These are phyloP conservation scores for Schizosaccharomyces octosporus DNA, from an alignment of 805 yeast species.

Conservation along the genomic window DNA sequence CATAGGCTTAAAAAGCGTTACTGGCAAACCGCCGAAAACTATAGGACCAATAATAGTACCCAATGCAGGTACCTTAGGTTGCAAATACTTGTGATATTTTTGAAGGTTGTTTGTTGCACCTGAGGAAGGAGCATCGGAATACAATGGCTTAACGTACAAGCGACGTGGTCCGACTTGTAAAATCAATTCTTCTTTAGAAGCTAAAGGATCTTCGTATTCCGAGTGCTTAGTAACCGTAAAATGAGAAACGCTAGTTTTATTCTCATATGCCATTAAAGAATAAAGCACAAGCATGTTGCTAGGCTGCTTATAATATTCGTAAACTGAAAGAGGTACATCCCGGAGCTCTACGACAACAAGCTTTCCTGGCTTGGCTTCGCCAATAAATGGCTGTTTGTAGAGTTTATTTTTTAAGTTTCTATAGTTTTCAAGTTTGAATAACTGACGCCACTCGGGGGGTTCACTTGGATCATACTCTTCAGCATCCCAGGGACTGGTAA, in stretches of 20 bases:
- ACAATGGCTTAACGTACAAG: conserved; percentile 55
- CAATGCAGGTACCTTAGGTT: conserved; percentile 44
- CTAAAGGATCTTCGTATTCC: conserved; percentile 62
- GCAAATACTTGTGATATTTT: conserved; percentile 62
- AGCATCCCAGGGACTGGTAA: conserved; percentile 64
- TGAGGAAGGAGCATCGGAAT: conserved; percentile 38
- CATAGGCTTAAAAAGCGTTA: conserved; percentile 45
- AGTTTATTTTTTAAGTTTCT: conserved; percentile 50
- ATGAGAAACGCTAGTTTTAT: conserved; percentile 60
- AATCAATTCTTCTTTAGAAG: conserved; percentile 54
- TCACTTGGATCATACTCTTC: conserved; percentile 55
- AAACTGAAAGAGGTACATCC: conserved; percentile 22
- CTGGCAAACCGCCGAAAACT: conserved; percentile 49
- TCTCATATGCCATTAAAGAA: conserved; percentile 64
- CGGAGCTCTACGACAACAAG: conserved; percentile 33
- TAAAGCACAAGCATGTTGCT: conserved; percentile 40
- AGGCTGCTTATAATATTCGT: conserved; percentile 24
- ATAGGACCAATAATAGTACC: conserved; percentile 82
- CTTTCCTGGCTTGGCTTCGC: conserved; percentile 30
- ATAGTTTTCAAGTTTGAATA: conserved; percentile 51
- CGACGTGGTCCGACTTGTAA: conserved; percentile 90
- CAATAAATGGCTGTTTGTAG: conserved; percentile 28
- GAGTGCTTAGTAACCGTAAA: conserved; percentile 72
- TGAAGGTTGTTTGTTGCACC: conserved; percentile 65
- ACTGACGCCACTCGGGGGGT: conserved; percentile 57